Evolutionary conservation across 805 yeast genomes (phyloP).

Genomic region (Saccharomycopsis capsularis): DNA sequence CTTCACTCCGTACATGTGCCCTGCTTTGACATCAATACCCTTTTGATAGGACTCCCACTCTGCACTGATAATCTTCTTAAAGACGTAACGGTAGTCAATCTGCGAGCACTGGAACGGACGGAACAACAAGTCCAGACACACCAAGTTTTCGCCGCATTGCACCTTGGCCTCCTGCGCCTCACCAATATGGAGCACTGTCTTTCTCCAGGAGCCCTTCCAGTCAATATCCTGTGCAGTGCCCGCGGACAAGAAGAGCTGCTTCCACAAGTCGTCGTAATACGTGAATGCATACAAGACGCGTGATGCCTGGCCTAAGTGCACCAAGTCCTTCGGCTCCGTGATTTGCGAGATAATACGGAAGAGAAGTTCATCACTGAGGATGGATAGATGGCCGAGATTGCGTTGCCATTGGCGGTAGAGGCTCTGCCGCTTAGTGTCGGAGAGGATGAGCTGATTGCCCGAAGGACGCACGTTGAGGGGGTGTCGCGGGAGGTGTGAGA

Average conservation of each 20-base stretch:
- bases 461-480: slow-evolving; percentile 70
- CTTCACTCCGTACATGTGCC: slow-evolving; percentile 20
- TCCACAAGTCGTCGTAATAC: slow-evolving; percentile 80
- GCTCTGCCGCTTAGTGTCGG: slow-evolving; percentile 16
- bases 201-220: slow-evolving; percentile 80
- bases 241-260: slow-evolving; percentile 40
- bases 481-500: slow-evolving; percentile 36
- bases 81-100: slow-evolving; percentile 47
- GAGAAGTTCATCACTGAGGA: slow-evolving; percentile 58
- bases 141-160: slow-evolving; percentile 39
- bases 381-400: slow-evolving; percentile 48
- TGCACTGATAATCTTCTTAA: slow-evolving; percentile 42
- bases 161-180: slow-evolving; percentile 37
- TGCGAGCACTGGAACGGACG: slow-evolving; percentile 80
- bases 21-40: slow-evolving; percentile 6
- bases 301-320: slow-evolving; percentile 51
- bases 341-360: slow-evolving; percentile 46
- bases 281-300: slow-evolving; percentile 63
- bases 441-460: slow-evolving; percentile 48
- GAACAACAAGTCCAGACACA: slow-evolving; percentile 73
- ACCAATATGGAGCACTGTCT: slow-evolving; percentile 41
- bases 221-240: slow-evolving; percentile 11
- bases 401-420: slow-evolving; percentile 22
- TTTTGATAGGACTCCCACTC: slow-evolving; percentile 29
- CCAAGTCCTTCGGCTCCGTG: slow-evolving; percentile 40